Percentiles rank a stretch among this genome's conserved stretches.
Evolutionary conservation across 108 stramenopile species (phyloP).

Genomic region (Cyclotella kingstonii): DNA sequence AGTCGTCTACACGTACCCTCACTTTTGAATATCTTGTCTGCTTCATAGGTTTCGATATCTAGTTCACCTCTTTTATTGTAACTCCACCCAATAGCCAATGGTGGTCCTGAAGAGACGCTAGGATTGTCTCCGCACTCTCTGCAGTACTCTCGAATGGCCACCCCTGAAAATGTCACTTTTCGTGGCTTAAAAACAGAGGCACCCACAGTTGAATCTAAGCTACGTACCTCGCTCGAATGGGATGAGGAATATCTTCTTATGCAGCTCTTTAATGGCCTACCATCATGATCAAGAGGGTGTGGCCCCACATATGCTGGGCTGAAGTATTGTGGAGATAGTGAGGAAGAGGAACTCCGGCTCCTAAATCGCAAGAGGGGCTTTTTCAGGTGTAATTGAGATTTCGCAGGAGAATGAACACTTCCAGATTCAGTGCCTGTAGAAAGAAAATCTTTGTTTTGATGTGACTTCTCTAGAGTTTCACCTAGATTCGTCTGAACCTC

Average conservation of each 20-base stretch:
- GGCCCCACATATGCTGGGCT: slow-evolving; percentile 31
- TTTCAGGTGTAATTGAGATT: too few species aligned
- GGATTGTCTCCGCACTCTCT: slow-evolving; percentile 60
- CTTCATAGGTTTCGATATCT: slow-evolving; percentile 41
- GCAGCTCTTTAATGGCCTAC: slow-evolving; percentile 29
- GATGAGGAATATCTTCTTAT: not conserved
- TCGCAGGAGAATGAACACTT: too few species aligned
- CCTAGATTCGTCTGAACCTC: too few species aligned
- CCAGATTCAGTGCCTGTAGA: too few species aligned
- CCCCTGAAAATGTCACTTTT: slow-evolving; percentile 31
- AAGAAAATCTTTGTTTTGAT: too few species aligned
- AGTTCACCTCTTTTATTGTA: slow-evolving; percentile 34
- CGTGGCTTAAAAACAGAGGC: not conserved
- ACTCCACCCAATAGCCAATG: slow-evolving; percentile 61
- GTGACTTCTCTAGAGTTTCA: too few species aligned
- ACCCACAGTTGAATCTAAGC: not conserved
- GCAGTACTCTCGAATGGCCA: slow-evolving; percentile 36
- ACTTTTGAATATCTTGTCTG: slow-evolving; percentile 1
- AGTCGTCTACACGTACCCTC: slow-evolving; percentile 12
- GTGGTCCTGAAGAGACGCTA: slow-evolving; percentile 58
- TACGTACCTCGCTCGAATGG: not conserved
- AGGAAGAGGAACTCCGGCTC: too few species aligned
- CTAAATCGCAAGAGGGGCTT: too few species aligned
- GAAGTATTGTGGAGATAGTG: too few species aligned
- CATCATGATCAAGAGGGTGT: slow-evolving; percentile 8